These are phyloP conservation scores for Sphagnurus paluster DNA, from an alignment of 1,284 basidiomycete species.

Conservation along the genomic window DNA sequence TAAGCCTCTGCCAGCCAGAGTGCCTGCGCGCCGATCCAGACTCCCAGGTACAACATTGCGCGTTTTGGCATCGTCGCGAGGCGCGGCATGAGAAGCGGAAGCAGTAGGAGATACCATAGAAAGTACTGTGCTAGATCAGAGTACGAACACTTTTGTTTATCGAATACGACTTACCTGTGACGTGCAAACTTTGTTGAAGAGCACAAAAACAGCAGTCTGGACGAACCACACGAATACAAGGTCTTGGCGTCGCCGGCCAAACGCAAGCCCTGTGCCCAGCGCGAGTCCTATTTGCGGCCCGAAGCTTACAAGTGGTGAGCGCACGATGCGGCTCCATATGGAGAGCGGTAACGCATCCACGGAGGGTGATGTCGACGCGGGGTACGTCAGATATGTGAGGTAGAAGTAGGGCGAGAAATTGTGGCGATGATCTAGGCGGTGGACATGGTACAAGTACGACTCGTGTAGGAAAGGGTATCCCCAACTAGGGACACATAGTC, in stretches of 20 bases:
- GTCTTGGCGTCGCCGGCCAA: slow-evolving; percentile 51
- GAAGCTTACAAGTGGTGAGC: slow-evolving; percentile 71
- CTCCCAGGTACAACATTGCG: slow-evolving; percentile 42
- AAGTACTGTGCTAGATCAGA: slow-evolving; percentile 72
- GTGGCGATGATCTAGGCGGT: slow-evolving; percentile 92
- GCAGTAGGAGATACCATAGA: slow-evolving; percentile 92
- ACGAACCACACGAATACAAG: slow-evolving; percentile 88
- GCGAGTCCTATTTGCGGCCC: slow-evolving; percentile 74
- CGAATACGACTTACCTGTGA: slow-evolving; percentile 68
- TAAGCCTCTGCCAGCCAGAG: slow-evolving; percentile 88
- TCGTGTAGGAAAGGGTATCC: slow-evolving; percentile 90
- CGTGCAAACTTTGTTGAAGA: slow-evolving; percentile 99
- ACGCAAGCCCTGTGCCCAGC: slow-evolving; percentile 65
- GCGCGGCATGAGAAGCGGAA: slow-evolving; percentile 80
- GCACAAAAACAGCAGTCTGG: slow-evolving; percentile 88
- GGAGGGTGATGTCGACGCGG: slow-evolving; percentile 34
- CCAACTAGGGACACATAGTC: slow-evolving; percentile 64
- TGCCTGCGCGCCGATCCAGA: slow-evolving; percentile 83
- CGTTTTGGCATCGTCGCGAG: slow-evolving; percentile 51
- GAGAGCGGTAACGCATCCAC: slow-evolving; percentile 37
- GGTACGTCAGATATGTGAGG: slow-evolving; percentile 83
- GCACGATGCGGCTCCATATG: slow-evolving; percentile 44
- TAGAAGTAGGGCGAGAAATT: slow-evolving; percentile 99
- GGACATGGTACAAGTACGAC: slow-evolving; percentile 92
- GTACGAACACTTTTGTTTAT: not conserved